Evolutionary conservation across 2,329 filamentous ascomycete species (phyloP).

Genomic region (Arachnomyces sp.): DNA sequence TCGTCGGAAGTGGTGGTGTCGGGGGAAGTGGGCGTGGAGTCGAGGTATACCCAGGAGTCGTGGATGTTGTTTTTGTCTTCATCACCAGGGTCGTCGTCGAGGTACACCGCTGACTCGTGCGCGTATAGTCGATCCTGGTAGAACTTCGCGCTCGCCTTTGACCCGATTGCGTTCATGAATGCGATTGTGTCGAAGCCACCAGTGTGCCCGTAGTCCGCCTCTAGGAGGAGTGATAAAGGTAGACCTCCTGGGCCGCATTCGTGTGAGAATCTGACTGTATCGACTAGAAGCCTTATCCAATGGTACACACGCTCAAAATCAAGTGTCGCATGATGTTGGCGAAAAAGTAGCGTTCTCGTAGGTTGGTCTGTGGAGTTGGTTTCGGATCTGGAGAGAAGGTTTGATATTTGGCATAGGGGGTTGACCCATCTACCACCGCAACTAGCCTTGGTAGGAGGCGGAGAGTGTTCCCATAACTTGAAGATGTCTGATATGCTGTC

Average conservation of each 20-base stretch:
- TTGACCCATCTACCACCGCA: slow-evolving; percentile 1
- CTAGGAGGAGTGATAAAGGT: slow-evolving; percentile 3
- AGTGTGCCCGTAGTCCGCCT: not conserved
- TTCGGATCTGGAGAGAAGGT: not conserved
- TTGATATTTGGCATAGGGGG: slow-evolving; percentile 6
- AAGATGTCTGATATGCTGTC: slow-evolving; percentile 4
- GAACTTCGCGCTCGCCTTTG: slow-evolving; percentile 5
- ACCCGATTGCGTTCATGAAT: slow-evolving; percentile 5
- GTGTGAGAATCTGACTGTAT: slow-evolving; percentile 10
- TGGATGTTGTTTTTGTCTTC: too few species aligned
- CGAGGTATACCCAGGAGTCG: too few species aligned
- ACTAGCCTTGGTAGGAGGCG: not conserved
- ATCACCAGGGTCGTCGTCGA: too few species aligned
- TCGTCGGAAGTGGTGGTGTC: too few species aligned
- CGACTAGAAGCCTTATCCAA: slow-evolving; percentile 19
- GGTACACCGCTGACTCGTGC: too few species aligned
- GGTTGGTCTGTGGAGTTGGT: not conserved
- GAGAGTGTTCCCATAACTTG: slow-evolving; percentile 8
- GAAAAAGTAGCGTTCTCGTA: slow-evolving; percentile 21
- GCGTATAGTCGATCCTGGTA: slow-evolving; percentile 1
- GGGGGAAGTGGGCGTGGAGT: too few species aligned
- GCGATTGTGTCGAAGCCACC: not conserved
- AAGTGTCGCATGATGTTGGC: slow-evolving; percentile 20
- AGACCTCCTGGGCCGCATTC: slow-evolving; percentile 6
- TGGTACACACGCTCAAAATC: slow-evolving; percentile 16